Base-by-base conservation (phyloP, 2,329 filamentous ascomycete species). In the Dactylonectria estremocensis region DNA sequence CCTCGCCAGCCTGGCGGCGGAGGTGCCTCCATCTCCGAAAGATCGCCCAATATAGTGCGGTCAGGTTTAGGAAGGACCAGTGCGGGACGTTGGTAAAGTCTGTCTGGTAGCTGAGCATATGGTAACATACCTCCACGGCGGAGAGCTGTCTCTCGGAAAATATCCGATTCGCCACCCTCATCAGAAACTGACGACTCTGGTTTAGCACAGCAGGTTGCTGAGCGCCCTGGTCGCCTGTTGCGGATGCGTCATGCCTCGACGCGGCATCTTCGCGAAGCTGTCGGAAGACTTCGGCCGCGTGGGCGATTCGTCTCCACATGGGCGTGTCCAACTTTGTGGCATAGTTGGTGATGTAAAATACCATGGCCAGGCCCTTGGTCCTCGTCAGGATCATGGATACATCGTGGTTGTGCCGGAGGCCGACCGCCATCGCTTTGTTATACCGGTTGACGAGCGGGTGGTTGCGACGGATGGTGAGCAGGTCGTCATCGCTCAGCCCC, bases 301-400 rank as follows among this genome's bases (percentile, higher is more conserved):
- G 18, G 33, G 40, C 22, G 24, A 63, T 22, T 28, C 60, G 49
- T 61, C 40, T 60, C 56, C 56, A 66, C 63, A 66, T 61, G 2
- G 56, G 63, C 31, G 45, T 53, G 28, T 61, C 58, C 46, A 61
- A 40, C 28, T 61, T 61, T 3, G 56, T 65, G 35, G 62, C 56
- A 10, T 64, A 59, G n/a, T 64, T 64, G 0, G 54, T 64, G 22
- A 64, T 52, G n/a, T 64, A 64, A 18, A 58, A 64, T 33, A 64
- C 35, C 16, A 64, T 50, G 18, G 61, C 53, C 2, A 59, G 45
- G 10, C 53, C 54, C 22, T 64, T 64, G 33, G 54, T 45, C 7
- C 16, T 58, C n/a, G 54, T 58, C 35, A 58, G 33, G 46, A 64
- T 64, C 20, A 64, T 52, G 0, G 48, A 64, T 35, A 62, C 24